Base-by-base conservation (phyloP, 345 rosid species). In the Populus pruinosa region DNA sequence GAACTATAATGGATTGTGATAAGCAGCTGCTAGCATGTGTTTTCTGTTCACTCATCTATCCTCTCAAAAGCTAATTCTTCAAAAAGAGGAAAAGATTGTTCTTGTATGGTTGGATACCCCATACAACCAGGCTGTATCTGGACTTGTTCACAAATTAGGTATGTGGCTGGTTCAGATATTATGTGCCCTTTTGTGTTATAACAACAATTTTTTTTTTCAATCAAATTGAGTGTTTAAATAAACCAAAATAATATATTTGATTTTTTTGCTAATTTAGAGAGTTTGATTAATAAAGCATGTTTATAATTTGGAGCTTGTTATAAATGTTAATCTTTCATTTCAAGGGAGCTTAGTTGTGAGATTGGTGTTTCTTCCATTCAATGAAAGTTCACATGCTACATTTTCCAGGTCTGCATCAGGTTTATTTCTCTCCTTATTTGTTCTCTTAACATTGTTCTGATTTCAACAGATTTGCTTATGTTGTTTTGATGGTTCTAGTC, bases 321-420 rank as follows among this genome's bases (percentile, higher is more conserved):
- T 72, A 73, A 74, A 67, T 44, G 63, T 75, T 72, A 68, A 9
- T 66, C 72, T 71, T 72, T 39, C 71, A 49, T 43, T 62, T 72
- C 67, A 89, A 96, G 99, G 97, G 82, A 92, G 99, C 89, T 85
- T 92, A 78, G 99, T 96, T 72, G 99, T 93, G 79, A 89, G 98
- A 79, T 53, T 96, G 90, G 92, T 96, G 80, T 90, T 93, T 88
- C 92, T 93, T 82, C 99, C 98, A 21, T 92, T 94, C 53, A 97
- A 96, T 87, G 99, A 96, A 87, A 96, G 98, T 86, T 88, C 99
- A 67, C 91, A 89, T 83, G 84, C 92, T 78, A 91, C 91, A 78
- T 96, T 92, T 90, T 97, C 99, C 90, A 92, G 97, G 97, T 92
- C 90, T 73, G 94, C 97, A 73, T 88, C 99, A 93, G 98, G 99